phyloP scores from a whole-genome alignment of 1,139 yeast genomes.

The Candida sp. region DNA sequence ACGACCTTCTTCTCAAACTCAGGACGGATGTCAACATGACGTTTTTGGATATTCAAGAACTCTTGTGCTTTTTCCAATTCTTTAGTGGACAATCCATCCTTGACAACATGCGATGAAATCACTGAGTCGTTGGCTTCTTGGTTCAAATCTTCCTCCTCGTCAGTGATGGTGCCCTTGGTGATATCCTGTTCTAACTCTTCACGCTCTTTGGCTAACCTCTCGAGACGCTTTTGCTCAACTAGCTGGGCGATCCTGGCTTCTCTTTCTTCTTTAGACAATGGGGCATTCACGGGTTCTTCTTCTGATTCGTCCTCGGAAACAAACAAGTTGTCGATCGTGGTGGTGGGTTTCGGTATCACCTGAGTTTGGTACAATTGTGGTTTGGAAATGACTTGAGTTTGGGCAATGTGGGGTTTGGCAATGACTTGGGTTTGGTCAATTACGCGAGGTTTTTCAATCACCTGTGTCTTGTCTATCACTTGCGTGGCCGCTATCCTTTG shows the following conservation, averaged over 20 bases:
- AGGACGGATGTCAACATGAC: conserved; percentile 37
- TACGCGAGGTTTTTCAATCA: background rate
- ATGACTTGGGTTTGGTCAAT: background rate
- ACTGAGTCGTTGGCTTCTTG: conserved; percentile 23
- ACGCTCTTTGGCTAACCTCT: conserved; percentile 20
- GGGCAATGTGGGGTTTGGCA: background rate
- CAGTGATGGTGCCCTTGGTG: conserved; percentile 39
- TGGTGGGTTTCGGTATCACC: conserved; percentile 1
- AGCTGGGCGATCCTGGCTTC: conserved; percentile 24
- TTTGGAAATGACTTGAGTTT: conserved; percentile 5
- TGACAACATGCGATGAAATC: conserved; percentile 17
- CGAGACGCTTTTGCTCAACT: conserved; percentile 25
- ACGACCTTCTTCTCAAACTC: conserved; percentile 29
- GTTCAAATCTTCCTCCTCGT: conserved; percentile 44
- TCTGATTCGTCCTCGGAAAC: conserved; percentile 12
- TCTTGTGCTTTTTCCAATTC: conserved; percentile 39
- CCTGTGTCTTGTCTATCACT: background rate
- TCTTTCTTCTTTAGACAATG: conserved; percentile 24
- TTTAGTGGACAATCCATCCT: conserved; percentile 21
- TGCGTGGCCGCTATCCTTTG: conserved; percentile 6
- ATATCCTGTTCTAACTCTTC: conserved; percentile 36
- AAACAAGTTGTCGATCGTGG: conserved; percentile 6
- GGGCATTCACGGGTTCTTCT: conserved; percentile 11
- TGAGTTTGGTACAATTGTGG: conserved; percentile 4
- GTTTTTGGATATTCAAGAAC: conserved; percentile 40